A percentile compares a stretch with the other conserved stretches of the same genome.
phyloP scores from a whole-genome alignment of 2,329 filamentous ascomycete species.

The Pseudocercospora ulei region DNA sequence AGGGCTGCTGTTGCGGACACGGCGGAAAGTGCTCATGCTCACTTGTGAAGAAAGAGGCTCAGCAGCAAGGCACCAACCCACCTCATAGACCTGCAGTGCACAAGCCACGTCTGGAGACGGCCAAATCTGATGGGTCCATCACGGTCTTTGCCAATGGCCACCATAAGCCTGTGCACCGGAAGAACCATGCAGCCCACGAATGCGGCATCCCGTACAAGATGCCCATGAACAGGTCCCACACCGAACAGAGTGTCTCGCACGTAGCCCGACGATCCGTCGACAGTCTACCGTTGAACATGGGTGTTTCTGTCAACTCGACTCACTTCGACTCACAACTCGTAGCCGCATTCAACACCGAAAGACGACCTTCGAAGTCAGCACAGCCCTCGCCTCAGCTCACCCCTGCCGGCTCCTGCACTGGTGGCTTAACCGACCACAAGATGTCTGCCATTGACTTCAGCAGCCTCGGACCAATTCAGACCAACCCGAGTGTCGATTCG shows the following conservation, averaged over 20 bases:
- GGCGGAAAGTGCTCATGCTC: slow-evolving; percentile 53
- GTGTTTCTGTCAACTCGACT: slow-evolving; percentile 9
- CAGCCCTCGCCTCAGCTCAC: slow-evolving; percentile 28
- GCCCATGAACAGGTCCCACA: slow-evolving; percentile 48
- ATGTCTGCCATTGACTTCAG: slow-evolving; percentile 27
- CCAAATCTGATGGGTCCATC: slow-evolving; percentile 51
- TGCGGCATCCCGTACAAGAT: slow-evolving; percentile 55
- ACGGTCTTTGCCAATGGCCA: slow-evolving; percentile 55
- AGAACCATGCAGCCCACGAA: slow-evolving; percentile 55
- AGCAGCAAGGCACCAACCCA: slow-evolving; percentile 26
- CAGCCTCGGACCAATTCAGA: slow-evolving; percentile 22
- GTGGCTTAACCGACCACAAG: slow-evolving; percentile 18
- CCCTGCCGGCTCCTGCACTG: slow-evolving; percentile 15
- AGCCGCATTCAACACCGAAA: slow-evolving; percentile 19
- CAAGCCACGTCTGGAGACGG: slow-evolving; percentile 49
- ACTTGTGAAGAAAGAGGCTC: slow-evolving; percentile 46
- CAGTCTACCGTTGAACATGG: slow-evolving; percentile 38
- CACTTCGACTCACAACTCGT: slow-evolving; percentile 12
- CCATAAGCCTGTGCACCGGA: slow-evolving; percentile 55
- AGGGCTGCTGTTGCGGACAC: slow-evolving; percentile 47
- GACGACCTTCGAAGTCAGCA: slow-evolving; percentile 30
- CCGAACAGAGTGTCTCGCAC: slow-evolving; percentile 38
- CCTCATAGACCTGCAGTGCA: slow-evolving; percentile 39
- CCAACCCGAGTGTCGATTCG: slow-evolving; percentile 25
- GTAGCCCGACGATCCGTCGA: slow-evolving; percentile 46